phyloP scores from a whole-genome alignment of 495 filamentous ascomycete genomes.

The Trichodelitschia bisporula region DNA sequence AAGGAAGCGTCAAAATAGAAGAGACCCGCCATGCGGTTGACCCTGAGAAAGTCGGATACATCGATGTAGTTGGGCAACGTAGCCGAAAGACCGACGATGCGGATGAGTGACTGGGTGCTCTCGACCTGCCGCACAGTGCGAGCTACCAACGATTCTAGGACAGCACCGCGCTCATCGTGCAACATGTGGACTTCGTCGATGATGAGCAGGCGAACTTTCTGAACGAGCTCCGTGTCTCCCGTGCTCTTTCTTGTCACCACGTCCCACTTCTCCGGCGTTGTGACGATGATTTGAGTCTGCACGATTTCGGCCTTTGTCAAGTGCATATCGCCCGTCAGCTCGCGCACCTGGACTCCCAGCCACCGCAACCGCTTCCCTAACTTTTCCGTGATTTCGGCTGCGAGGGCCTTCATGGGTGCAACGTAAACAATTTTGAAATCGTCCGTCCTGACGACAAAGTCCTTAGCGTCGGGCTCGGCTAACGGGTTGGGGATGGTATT shows the following conservation, averaged over 20 bases:
- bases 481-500: conserved; percentile 56
- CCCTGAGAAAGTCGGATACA: conserved; percentile 87
- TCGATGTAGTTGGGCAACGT: conserved; percentile 92
- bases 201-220: conserved; percentile 87
- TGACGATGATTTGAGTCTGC: conserved; percentile 93
- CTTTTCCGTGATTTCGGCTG: conserved; percentile 89
- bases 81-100: conserved; percentile 83
- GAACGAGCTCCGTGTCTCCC: conserved; percentile 89
- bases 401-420: conserved; percentile 92
- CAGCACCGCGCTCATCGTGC: conserved; percentile 88
- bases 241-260: conserved; percentile 92
- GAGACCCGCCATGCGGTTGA: conserved; percentile 76
- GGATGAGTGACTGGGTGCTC: conserved; percentile 89
- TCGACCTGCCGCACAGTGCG: conserved; percentile 90
- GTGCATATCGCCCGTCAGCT: conserved; percentile 96
- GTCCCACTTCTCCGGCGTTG: conserved; percentile 98
- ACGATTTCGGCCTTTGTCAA: conserved; percentile 90
- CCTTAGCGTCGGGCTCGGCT: conserved; percentile 43
- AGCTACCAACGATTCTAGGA: conserved; percentile 84
- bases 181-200: conserved; percentile 99
- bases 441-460: conserved; percentile 54
- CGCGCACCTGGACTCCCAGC: conserved; percentile 70
- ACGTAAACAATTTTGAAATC: conserved; percentile 98
- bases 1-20: conserved; percentile 98
- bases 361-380: conserved; percentile 80